Conservation (phyloP, 305 asterid genomes). For the Solanum chacoense region DNA sequence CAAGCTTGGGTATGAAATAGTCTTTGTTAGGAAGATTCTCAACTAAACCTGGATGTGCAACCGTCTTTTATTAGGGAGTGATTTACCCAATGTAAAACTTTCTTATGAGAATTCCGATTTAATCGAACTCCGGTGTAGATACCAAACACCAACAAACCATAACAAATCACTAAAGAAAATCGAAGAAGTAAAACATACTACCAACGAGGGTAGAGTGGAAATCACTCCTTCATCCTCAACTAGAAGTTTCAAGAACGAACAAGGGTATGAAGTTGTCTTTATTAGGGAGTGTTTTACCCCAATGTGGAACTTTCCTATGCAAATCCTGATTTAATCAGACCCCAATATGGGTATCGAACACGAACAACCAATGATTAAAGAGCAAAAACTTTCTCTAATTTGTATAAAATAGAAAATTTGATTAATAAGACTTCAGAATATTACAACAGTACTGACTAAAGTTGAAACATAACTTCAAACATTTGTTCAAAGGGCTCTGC, state of each 20-base stretch:
- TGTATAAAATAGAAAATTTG: constrained; percentile 8
- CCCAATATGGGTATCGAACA: background rate
- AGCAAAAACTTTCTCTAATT: background rate
- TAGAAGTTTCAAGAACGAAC: background rate
- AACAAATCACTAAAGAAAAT: background rate
- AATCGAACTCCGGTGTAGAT: background rate
- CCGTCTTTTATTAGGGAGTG: background rate
- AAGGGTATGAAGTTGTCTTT: background rate
- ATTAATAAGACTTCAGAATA: background rate
- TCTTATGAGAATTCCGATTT: background rate
- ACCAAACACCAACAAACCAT: background rate
- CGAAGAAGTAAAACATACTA: too few relatives aligned
- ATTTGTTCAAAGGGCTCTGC: constrained; percentile 14
- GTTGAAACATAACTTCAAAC: constrained; percentile 4
- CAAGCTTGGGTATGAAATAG: background rate
- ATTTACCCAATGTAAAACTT: too few relatives aligned
- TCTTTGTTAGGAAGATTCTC: background rate
- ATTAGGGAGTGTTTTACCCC: background rate
- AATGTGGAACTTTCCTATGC: background rate
- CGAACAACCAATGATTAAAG: background rate
- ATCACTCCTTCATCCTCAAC: background rate
- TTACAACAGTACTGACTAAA: constrained; percentile 10
- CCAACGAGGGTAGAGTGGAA: fast-evolving
- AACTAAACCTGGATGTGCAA: too few relatives aligned
- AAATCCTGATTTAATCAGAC: background rate